Percentiles rank a stretch among this genome's conserved stretches.
Evolutionary conservation across 73 alveolate genomes (phyloP).

Genomic region (Paramecium pentaurelia): DNA sequence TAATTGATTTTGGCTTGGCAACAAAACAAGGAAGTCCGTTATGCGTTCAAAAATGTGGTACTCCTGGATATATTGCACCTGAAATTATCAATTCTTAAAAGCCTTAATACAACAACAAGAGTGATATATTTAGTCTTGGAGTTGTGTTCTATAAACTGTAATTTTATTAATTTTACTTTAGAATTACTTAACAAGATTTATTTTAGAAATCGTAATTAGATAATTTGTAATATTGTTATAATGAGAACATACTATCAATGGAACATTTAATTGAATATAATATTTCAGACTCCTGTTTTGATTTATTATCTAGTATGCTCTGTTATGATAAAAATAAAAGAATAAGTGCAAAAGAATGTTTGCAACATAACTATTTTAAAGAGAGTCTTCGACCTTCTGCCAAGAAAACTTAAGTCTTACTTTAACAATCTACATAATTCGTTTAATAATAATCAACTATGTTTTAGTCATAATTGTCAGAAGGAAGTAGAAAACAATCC

Average conservation of each 20-base stretch:
- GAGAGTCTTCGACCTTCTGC: constrained; percentile 29
- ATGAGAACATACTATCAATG: background rate
- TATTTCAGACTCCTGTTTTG: constrained; percentile 4
- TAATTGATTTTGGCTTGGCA: constrained; percentile 53
- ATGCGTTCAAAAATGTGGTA: constrained; percentile 25
- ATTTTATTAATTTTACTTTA: background rate
- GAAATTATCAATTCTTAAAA: constrained; percentile 11
- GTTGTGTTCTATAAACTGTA: constrained; percentile 24
- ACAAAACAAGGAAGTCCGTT: constrained; percentile 1
- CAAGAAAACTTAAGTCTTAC: background rate
- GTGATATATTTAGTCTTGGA: constrained; percentile 28
- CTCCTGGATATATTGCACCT: constrained; percentile 63
- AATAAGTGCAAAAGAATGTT: constrained; percentile 21
- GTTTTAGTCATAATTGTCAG: background rate
- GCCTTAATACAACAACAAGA: background rate
- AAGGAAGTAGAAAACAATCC: background rate
- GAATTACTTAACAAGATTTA: background rate
- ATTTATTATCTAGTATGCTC: background rate
- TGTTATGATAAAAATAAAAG: background rate
- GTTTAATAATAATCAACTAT: background rate
- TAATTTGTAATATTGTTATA: background rate
- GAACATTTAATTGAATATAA: background rate
- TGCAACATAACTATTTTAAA: background rate
- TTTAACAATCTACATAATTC: background rate
- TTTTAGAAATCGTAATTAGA: background rate